phyloP scores from a whole-genome alignment of 202 grass and related monocot species.

The Musa balbisiana region DNA sequence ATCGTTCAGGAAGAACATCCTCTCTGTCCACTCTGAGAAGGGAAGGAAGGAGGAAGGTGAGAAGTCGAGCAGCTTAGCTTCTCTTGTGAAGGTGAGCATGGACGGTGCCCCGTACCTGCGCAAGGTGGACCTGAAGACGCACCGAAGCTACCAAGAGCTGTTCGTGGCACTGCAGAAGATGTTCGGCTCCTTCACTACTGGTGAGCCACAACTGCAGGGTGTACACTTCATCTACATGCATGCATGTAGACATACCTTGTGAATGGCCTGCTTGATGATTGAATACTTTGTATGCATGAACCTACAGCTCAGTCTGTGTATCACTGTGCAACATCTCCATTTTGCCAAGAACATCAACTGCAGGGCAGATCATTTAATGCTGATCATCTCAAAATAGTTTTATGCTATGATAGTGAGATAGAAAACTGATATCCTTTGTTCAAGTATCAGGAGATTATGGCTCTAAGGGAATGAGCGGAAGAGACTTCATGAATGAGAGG shows the following conservation, averaged over 20 bases:
- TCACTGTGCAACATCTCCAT: too few relatives aligned
- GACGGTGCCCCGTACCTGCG: conserved; percentile 67
- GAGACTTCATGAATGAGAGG: conserved; percentile 51
- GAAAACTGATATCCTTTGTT: too few relatives aligned
- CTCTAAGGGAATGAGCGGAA: conserved; percentile 48
- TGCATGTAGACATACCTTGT: too few relatives aligned
- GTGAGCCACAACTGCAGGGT: background rate
- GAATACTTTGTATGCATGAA: too few relatives aligned
- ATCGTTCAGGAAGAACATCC: conserved; percentile 81
- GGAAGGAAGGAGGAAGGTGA: conserved; percentile 21
- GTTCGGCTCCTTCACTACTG: conserved; percentile 70
- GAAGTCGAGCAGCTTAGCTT: conserved; percentile 18
- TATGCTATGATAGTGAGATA: too few relatives aligned
- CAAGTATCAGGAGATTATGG: conserved; percentile 42
- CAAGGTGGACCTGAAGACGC: conserved; percentile 66
- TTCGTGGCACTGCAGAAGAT: conserved; percentile 65
- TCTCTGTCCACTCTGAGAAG: conserved; percentile 41
- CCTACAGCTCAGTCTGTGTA: too few relatives aligned
- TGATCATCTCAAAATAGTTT: too few relatives aligned
- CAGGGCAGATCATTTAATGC: too few relatives aligned
- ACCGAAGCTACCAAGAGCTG: conserved; percentile 72
- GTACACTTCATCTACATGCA: too few relatives aligned
- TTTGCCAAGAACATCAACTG: too few relatives aligned
- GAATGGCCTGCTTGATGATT: too few relatives aligned
- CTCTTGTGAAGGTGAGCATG: conserved; percentile 80